Evolutionary conservation across 1,139 yeast genomes (phyloP).

Genomic region (Protomyces arabidopsidicola): DNA sequence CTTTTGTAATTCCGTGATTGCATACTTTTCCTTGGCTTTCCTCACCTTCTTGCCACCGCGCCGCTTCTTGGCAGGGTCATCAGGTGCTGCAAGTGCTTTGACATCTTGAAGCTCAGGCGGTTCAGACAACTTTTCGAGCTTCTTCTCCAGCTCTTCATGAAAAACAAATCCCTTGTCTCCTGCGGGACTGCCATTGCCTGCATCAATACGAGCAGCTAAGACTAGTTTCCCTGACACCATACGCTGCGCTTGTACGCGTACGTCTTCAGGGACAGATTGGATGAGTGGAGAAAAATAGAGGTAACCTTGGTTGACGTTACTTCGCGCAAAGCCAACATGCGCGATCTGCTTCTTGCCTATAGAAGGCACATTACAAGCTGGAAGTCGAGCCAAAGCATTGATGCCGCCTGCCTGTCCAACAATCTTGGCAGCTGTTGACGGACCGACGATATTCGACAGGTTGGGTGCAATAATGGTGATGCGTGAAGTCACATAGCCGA

Average conservation of each 20-base stretch:
- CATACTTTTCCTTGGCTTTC: constrained; percentile 73
- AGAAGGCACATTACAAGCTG: constrained; percentile 79
- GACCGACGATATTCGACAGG: constrained; percentile 64
- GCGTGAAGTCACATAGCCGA: constrained; percentile 54
- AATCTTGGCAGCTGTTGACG: constrained; percentile 69
- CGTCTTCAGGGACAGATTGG: constrained; percentile 51
- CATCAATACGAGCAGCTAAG: constrained; percentile 79
- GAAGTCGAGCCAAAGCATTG: constrained; percentile 61
- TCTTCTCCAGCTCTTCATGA: constrained; percentile 54
- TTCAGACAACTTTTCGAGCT: constrained; percentile 65
- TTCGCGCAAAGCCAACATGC: constrained; percentile 45
- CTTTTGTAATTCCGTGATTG: constrained; percentile 72
- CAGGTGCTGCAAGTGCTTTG: constrained; percentile 80
- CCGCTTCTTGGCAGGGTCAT: constrained; percentile 69
- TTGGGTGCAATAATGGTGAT: constrained; percentile 73
- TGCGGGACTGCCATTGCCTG: constrained; percentile 44
- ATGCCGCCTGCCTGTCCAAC: constrained; percentile 70
- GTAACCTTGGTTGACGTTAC: constrained; percentile 60
- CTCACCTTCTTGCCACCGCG: constrained; percentile 82
- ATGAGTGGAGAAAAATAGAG: constrained; percentile 41
- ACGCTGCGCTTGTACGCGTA: constrained; percentile 66
- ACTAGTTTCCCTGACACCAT: constrained; percentile 74
- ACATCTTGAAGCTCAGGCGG: constrained; percentile 69
- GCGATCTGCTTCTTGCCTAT: constrained; percentile 62
- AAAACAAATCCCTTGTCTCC: constrained; percentile 59